phyloP scores from a whole-genome alignment of 2,329 filamentous ascomycete species.

The Sporothrix brasiliensis region DNA sequence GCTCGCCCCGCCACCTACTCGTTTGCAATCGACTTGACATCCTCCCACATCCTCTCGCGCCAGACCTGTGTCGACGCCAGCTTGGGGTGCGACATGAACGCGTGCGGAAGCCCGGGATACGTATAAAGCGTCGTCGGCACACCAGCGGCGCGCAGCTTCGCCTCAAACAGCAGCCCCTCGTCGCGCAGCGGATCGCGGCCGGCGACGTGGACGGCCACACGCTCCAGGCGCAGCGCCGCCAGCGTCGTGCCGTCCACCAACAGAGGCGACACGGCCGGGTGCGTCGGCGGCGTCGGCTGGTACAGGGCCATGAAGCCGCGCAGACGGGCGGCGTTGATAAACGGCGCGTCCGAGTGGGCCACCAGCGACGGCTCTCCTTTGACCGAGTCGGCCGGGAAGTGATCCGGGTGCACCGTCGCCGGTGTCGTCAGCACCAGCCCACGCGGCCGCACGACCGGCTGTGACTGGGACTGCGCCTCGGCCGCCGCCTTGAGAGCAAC shows the following conservation, averaged over 20 bases:
- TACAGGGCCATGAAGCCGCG: slow-evolving; percentile 41
- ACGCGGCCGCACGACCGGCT: neutral
- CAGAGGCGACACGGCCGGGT: slow-evolving; percentile 17
- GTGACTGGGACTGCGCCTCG: neutral
- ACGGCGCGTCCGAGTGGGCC: slow-evolving; percentile 42
- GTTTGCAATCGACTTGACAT: neutral
- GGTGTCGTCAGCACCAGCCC: slow-evolving; percentile 6
- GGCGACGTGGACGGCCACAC: slow-evolving; percentile 26
- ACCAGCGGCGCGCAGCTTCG: slow-evolving; percentile 19
- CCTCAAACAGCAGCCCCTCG: slow-evolving; percentile 32
- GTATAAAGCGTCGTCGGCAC: slow-evolving; percentile 19
- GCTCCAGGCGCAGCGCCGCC: neutral
- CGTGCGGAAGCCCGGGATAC: slow-evolving; percentile 27
- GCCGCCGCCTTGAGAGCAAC: slow-evolving; percentile 44
- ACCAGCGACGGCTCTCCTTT: slow-evolving; percentile 3
- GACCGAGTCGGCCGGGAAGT: neutral
- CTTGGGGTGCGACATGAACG: slow-evolving; percentile 27
- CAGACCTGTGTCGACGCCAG: slow-evolving; percentile 20
- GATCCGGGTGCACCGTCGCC: slow-evolving; percentile 5
- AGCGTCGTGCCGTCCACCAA: neutral
- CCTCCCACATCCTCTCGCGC: slow-evolving; percentile 28
- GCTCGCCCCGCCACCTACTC: neutral
- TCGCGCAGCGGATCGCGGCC: slow-evolving; percentile 33
- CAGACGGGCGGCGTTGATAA: slow-evolving; percentile 50
- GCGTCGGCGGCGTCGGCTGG: slow-evolving; percentile 13